Conservation (phyloP, 1,139 yeast species). For the Pichia terricola region DNA sequence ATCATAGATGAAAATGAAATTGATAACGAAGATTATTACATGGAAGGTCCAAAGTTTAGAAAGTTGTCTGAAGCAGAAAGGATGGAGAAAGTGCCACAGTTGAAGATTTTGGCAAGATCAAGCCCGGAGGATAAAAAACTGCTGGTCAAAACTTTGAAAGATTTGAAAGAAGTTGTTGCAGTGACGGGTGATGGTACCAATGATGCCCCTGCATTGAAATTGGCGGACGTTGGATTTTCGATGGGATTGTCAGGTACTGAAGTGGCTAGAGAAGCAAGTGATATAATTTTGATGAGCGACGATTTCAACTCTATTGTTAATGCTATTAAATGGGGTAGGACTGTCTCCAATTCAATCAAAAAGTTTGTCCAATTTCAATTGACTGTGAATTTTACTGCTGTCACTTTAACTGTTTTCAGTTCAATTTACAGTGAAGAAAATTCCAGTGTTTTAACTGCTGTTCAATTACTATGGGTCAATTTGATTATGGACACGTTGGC, state of each 20-base stretch:
- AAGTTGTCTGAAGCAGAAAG: conserved; percentile 53
- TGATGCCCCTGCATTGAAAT: conserved; percentile 88
- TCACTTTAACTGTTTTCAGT: conserved; percentile 82
- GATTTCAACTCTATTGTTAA: conserved; percentile 91
- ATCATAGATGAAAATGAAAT: conserved; percentile 49
- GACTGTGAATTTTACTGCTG: conserved; percentile 95
- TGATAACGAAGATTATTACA: conserved; percentile 49
- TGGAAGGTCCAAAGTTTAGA: conserved; percentile 92
- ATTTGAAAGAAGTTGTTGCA: conserved; percentile 88
- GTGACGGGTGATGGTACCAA: conserved; percentile 98
- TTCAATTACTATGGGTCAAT: conserved; percentile 94
- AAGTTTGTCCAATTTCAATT: conserved; percentile 93
- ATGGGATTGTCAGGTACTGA: conserved; percentile 94
- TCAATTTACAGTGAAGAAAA: conserved; percentile 79
- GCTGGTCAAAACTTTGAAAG: conserved; percentile 72
- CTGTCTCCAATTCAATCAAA: conserved; percentile 89
- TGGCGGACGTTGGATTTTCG: conserved; percentile 89
- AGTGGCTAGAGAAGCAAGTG: conserved; percentile 94
- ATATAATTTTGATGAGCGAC: conserved; percentile 88
- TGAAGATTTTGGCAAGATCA: conserved; percentile 85
- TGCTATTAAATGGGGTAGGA: conserved; percentile 99
- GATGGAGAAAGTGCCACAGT: conserved; percentile 49
- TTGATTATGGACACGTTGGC: conserved; percentile 97
- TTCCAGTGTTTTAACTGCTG: conserved; percentile 87
- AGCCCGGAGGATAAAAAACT: conserved; percentile 91